Base-by-base conservation (phyloP, 371 early-diverging fungal genomes). In the Caulochytrium protostelioides region DNA sequence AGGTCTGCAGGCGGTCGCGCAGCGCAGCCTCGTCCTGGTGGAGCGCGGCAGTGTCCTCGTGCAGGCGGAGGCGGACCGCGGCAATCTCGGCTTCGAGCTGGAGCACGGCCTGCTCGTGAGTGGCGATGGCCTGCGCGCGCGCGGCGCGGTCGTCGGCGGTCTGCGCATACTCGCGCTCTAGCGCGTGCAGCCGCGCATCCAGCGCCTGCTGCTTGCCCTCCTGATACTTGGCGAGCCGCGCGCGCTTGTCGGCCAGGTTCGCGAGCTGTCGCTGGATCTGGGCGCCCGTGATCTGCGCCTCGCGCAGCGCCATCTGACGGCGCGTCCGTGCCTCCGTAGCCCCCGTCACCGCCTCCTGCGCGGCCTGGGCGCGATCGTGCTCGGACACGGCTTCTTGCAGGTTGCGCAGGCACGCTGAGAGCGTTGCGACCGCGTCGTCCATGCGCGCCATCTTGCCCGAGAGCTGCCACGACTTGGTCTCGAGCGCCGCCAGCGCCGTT, bases 401-500 rank as follows among this genome's bases (percentile, higher is more conserved):
- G n/a, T n/a, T n/a, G n/a, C n/a, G n/a, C n/a, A n/a, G n/a, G 26
- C 20, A 27, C 14, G n/a, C 10, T 24, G 30, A 19, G 32, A 63
- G 65, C 22, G 47, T 46, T 16, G 54, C 47, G 5, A 69, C 51
- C 8, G 46, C n/a, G n/a, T n/a, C 39, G 36, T 44, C 49, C 37
- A 70, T 52, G 44, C 53, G 33, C 13, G 62, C 61, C 21, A 70
- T 50, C 27, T 55, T 59, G 21, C 24, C 32, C 6, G 52, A 47
- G n/a, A 64, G 46, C 20, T 67, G 57, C 16, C 68, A 56, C 7
- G 52, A 28, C 18, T 53, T 53, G 14, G 59, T 54, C 38, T 70
- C 69, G 19, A 44, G 42, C 1, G 31, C 20, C 1, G 38, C 38
- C 2, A 59, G 37, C 30, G 53, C 48, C 13, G 27, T 20, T 21